Conservation (phyloP, 768 basidiomycete species). For the Auriculariales sp. region DNA sequence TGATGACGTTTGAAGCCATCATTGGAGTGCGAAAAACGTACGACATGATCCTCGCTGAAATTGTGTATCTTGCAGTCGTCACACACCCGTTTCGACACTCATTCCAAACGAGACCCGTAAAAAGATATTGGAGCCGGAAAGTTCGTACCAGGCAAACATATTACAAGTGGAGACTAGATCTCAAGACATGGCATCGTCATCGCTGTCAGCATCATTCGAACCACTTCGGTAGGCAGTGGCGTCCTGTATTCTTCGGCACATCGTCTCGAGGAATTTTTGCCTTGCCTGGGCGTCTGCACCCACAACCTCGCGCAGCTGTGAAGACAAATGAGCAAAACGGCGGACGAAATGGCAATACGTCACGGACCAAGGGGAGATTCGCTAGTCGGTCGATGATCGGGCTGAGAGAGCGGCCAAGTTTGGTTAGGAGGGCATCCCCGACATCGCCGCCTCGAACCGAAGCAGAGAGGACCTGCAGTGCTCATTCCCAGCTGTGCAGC, state of each 20-base stretch:
- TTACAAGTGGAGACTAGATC: too few relatives aligned
- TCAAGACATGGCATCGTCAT: neutral
- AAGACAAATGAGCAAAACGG: constrained; percentile 9
- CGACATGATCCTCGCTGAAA: too few relatives aligned
- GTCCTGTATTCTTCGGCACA: constrained; percentile 57
- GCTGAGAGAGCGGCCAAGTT: constrained; percentile 36
- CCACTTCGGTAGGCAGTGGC: neutral
- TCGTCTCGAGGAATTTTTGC: constrained; percentile 60
- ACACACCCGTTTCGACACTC: too few relatives aligned
- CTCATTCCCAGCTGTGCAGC: constrained; percentile 33
- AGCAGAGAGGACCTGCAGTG: constrained; percentile 10
- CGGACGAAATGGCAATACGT: neutral
- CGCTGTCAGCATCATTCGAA: neutral
- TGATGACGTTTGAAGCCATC: too few relatives aligned
- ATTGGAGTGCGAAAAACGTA: too few relatives aligned
- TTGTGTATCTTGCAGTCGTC: too few relatives aligned
- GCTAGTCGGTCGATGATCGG: constrained; percentile 42
- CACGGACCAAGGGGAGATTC: constrained; percentile 33
- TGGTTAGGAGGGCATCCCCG: constrained; percentile 33
- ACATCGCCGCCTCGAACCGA: constrained; percentile 46
- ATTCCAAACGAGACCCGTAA: too few relatives aligned
- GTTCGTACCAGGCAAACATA: too few relatives aligned
- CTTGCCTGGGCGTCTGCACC: constrained; percentile 40
- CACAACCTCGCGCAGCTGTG: constrained; percentile 19
- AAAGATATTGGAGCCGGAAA: too few relatives aligned